Conservation (phyloP, 2,329 filamentous ascomycete species). For the Microcera coccophila region DNA sequence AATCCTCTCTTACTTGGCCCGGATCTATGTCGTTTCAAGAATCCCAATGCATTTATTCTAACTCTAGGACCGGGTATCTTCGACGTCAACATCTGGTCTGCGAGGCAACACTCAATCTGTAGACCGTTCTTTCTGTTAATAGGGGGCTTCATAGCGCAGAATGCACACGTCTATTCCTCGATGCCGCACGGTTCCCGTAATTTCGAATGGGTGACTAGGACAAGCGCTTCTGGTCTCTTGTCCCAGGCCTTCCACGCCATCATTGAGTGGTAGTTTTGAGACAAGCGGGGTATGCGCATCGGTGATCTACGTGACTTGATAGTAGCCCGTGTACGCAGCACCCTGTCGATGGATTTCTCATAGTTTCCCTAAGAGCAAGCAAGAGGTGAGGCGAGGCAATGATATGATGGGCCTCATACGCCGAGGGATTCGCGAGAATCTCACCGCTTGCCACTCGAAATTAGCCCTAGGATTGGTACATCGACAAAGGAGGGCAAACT, state of each 20-base stretch:
- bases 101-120: background rate
- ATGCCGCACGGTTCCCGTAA: background rate
- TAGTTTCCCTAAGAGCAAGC: background rate
- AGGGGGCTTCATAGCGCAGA: background rate
- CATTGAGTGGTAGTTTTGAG: background rate
- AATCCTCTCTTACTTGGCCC: background rate
- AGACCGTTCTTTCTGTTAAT: background rate
- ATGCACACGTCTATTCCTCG: background rate
- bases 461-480: background rate
- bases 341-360: background rate
- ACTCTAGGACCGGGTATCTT: background rate
- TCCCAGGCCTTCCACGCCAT: background rate
- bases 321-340: background rate
- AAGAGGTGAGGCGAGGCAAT: background rate
- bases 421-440: background rate
- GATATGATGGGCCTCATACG: background rate
- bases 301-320: background rate
- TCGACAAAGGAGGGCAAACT: background rate
- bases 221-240: background rate
- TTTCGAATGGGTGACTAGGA: background rate
- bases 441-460: background rate
- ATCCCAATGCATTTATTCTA: background rate
- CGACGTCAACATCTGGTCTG: conserved; percentile 1
- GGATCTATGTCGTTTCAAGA: background rate
- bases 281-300: background rate